A percentile compares a stretch with the other conserved stretches of the same genome.
Conservation (phyloP, 768 basidiomycete species). For the Favolaschia claudopus region DNA sequence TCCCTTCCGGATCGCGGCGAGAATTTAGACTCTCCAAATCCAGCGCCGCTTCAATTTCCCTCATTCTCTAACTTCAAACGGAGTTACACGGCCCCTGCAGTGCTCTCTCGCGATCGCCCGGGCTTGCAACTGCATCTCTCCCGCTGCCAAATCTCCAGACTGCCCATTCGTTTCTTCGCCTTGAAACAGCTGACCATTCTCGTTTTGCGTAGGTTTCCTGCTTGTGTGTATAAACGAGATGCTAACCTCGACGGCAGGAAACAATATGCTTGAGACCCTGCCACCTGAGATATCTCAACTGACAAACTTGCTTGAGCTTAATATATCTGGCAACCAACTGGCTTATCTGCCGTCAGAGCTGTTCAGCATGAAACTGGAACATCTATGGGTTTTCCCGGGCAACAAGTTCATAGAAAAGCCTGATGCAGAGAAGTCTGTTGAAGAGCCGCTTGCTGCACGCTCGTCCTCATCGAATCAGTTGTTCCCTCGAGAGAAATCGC, state of each 20-base stretch:
- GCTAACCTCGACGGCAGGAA: constrained; percentile 52
- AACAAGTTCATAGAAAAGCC: constrained; percentile 61
- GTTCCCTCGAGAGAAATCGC: constrained; percentile 5
- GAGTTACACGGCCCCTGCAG: too few relatives aligned
- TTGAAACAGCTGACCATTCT: constrained; percentile 67
- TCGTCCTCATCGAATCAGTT: constrained; percentile 11
- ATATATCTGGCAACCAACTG: constrained; percentile 66
- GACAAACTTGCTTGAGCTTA: constrained; percentile 62
- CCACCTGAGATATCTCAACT: constrained; percentile 71
- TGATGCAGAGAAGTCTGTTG: not conserved
- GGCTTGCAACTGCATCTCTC: constrained; percentile 66
- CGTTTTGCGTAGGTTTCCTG: constrained; percentile 62
- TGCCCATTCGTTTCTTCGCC: constrained; percentile 67
- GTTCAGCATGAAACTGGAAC: constrained; percentile 58
- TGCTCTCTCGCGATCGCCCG: constrained; percentile 52
- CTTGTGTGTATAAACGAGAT: not conserved
- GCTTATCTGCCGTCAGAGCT: constrained; percentile 72
- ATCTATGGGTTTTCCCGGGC: constrained; percentile 56
- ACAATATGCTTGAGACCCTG: constrained; percentile 60
- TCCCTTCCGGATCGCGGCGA: too few relatives aligned
- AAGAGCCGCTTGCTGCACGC: not conserved
- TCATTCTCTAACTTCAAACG: constrained; percentile 39
- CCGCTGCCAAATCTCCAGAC: constrained; percentile 55
- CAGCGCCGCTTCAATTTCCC: constrained; percentile 40
- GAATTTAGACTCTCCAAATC: too few relatives aligned